A percentile compares a stretch with the other conserved stretches of the same genome.
phyloP scores from a whole-genome alignment of 305 asterid species.

The Euphrasia arctica region DNA sequence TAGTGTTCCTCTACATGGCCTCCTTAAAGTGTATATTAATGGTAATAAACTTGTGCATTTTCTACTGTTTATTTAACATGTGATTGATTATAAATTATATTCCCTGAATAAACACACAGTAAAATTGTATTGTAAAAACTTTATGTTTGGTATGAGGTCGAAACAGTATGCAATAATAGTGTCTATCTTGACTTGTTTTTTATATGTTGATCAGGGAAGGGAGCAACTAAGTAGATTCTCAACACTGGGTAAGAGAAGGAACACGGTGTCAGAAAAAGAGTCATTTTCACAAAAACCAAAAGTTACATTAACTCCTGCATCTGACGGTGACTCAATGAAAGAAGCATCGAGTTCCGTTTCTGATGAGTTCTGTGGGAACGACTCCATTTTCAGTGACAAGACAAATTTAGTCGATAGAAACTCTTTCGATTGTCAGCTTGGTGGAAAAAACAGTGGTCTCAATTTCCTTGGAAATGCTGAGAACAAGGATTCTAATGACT shows the following conservation, averaged over 20 bases:
- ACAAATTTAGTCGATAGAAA: slow-evolving; percentile 39
- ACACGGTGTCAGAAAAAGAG: slow-evolving; percentile 46
- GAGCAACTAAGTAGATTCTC: slow-evolving; percentile 28
- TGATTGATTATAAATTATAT: not conserved
- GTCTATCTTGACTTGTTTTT: not conserved
- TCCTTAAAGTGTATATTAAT: not conserved
- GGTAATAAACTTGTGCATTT: not conserved
- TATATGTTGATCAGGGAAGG: slow-evolving; percentile 32
- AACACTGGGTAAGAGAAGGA: slow-evolving; percentile 34
- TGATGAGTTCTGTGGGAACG: slow-evolving; percentile 40
- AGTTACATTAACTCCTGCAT: slow-evolving; percentile 38
- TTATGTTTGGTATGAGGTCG: slow-evolving; percentile 24
- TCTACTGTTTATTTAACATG: not conserved
- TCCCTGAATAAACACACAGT: not conserved
- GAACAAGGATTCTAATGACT: slow-evolving; percentile 57
- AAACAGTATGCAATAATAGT: not conserved
- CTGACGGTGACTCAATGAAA: slow-evolving; percentile 32
- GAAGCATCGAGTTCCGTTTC: slow-evolving; percentile 47
- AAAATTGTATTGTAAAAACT: slow-evolving; percentile 22
- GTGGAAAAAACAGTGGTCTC: slow-evolving; percentile 41
- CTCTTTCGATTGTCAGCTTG: slow-evolving; percentile 53
- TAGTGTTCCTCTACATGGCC: not conserved
- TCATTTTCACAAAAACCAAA: slow-evolving; percentile 34
- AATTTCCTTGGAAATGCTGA: slow-evolving; percentile 47
- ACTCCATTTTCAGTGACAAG: slow-evolving; percentile 37